Percentiles rank a stretch among this genome's conserved stretches.
Evolutionary conservation across 2,329 filamentous ascomycete species (phyloP).

Genomic region (Fusarium pininemorale): DNA sequence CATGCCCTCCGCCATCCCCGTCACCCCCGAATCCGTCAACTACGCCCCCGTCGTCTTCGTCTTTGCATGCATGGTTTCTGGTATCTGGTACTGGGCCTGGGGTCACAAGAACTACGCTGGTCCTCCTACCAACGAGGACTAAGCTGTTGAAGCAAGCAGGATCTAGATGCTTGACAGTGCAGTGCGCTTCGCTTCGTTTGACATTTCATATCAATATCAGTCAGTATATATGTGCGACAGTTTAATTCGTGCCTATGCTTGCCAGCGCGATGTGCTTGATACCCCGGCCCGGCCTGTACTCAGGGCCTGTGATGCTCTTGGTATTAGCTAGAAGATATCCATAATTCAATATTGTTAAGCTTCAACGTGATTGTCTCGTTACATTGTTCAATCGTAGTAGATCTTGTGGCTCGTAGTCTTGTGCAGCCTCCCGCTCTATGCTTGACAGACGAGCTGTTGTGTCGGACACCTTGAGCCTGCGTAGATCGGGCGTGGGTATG

Average conservation of each 20-base stretch:
- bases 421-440: no score
- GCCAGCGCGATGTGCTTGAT: conserved; percentile 21
- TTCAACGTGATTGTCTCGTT: background rate
- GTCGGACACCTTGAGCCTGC: no score
- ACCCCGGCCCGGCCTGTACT: conserved; percentile 5
- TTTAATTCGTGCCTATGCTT: conserved; percentile 1
- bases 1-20: conserved; percentile 11
- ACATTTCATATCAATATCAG: conserved; percentile 15
- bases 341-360: conserved; percentile 17
- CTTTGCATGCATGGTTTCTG: conserved; percentile 1
- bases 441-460: background rate
- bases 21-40: background rate
- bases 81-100: conserved; percentile 21
- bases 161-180: conserved; percentile 22
- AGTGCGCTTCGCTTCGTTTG: conserved; percentile 14
- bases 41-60: conserved; percentile 17
- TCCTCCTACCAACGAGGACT: conserved; percentile 49
- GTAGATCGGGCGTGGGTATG: background rate
- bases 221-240: conserved; percentile 16
- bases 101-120: conserved; percentile 19
- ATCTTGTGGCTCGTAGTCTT: background rate
- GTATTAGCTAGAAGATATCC: conserved; percentile 8
- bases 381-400: background rate
- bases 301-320: background rate
- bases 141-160: conserved; percentile 12